These are phyloP conservation scores for Myxozyma melibiosi DNA, from an alignment of 805 yeast genomes.

Conservation along the genomic window DNA sequence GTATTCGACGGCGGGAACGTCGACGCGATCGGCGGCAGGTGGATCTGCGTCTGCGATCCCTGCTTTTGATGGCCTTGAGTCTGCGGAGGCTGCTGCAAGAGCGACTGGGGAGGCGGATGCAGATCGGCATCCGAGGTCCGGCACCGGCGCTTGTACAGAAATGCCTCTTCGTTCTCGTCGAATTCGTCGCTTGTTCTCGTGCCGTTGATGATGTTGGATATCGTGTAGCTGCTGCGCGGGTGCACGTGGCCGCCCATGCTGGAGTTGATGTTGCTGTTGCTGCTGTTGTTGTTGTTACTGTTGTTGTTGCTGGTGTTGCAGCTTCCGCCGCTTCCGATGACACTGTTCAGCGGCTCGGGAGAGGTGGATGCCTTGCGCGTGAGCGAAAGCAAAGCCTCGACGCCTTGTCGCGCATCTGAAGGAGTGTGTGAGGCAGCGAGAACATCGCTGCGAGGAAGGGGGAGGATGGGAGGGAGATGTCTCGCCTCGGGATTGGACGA, in stretches of 20 bases:
- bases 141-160: constrained; percentile 5
- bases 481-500: background rate
- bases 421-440: background rate
- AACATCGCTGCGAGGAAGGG: constrained; percentile 5
- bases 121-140: constrained; percentile 2
- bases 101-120: constrained; percentile 11
- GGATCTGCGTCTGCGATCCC: constrained; percentile 13
- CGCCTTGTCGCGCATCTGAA: constrained; percentile 31
- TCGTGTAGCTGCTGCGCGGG: background rate
- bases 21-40: constrained; percentile 2
- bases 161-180: background rate
- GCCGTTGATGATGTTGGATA: constrained; percentile 5
- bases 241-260: background rate
- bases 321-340: background rate
- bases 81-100: background rate
- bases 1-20: background rate
- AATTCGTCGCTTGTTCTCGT: background rate
- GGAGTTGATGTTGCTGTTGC: background rate
- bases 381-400: constrained; percentile 30
- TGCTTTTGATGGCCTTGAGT: constrained; percentile 9
- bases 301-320: background rate
- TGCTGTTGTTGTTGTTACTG: background rate
- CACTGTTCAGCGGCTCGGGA: constrained; percentile 3
- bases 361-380: background rate
- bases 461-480: constrained; percentile 13